Base-by-base conservation (phyloP, 2,329 filamentous ascomycete genomes). In the Trichophaea hybrida region DNA sequence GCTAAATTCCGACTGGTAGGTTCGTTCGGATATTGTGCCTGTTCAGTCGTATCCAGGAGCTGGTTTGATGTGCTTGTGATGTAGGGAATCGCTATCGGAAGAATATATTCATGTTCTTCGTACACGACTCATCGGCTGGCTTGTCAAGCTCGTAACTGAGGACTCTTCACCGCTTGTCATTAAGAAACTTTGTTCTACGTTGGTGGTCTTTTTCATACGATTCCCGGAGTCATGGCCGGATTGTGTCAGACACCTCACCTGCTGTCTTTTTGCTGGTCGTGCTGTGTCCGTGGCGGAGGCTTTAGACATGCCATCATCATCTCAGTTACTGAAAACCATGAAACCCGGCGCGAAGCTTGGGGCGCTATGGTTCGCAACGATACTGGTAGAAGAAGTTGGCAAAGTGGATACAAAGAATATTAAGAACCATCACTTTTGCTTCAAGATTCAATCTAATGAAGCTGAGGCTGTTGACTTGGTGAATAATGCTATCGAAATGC, bases 1-100 rank as follows among this genome's bases (percentile, higher is more conserved):
- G 74, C 80, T 97, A 60, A 96, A 97, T 70, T 85, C 84, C n/a
- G 88, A 93, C 70, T 88, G 83, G 85, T 86, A 74, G 64, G 76
- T 68, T 44, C 37, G 40, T 54, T 44, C 32, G 53, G 15, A 43
- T 55, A 43, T 35, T 44, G 4, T 15, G 7, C 34, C 53, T 31
- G 24, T 46, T 6, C 33, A 56, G 32, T 49, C 40, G 24, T 8
- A 32, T 8, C 40, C 13, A 46, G 13, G 40, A 13, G 40, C 40
- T 46, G 40, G 24, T 17, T 33, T 58, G 46, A 40, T 55, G 40
- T 37, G 43, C 24, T 44, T 40, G 38, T 52, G 44, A 43, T 17
- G 43, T 57, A 71, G 69, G 64, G 67, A 70, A 44, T 68, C 76
- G 13, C 72, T 87, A 44, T 75, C 76, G 53, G 76, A 80, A 46